phyloP scores from a whole-genome alignment of 2,329 filamentous ascomycete genomes.

The Clonostachys rhizophaga region DNA sequence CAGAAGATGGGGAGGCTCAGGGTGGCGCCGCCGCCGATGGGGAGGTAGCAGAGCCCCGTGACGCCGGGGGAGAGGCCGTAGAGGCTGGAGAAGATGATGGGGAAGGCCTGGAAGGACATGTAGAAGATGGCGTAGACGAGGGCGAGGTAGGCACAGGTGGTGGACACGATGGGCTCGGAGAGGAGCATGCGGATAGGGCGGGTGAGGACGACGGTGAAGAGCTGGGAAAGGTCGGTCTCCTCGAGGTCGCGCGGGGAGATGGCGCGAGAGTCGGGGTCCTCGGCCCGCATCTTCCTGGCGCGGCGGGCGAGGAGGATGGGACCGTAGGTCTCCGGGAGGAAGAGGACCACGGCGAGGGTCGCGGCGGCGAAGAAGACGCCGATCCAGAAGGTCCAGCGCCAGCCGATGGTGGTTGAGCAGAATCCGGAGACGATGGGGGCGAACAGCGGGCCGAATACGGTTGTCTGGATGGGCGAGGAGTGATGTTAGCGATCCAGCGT shows the following conservation, averaged over 20 bases:
- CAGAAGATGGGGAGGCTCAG: conserved; percentile 59
- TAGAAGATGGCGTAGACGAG: conserved; percentile 63
- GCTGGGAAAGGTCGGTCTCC: conserved; percentile 47
- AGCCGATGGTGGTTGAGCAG: conserved; percentile 51
- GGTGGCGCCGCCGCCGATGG: conserved; percentile 60
- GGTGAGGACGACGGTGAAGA: conserved; percentile 65
- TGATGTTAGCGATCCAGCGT: not conserved
- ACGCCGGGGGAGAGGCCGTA: conserved; percentile 62
- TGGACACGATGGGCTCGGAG: conserved; percentile 69
- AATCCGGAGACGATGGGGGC: conserved; percentile 63
- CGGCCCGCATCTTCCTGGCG: conserved; percentile 52
- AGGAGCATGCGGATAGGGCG: conserved; percentile 68
- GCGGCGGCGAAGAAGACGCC: conserved; percentile 62
- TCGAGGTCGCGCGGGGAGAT: conserved; percentile 62
- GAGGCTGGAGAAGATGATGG: conserved; percentile 59
- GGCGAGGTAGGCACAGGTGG: conserved; percentile 65
- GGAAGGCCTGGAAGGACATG: conserved; percentile 75
- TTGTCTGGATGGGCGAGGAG: conserved; percentile 33
- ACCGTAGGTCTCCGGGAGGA: conserved; percentile 61
- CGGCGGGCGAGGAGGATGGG: conserved; percentile 52
- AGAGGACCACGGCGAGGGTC: conserved; percentile 54
- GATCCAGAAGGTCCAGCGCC: conserved; percentile 70
- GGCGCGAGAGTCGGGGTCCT: conserved; percentile 43
- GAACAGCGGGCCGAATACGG: conserved; percentile 61
- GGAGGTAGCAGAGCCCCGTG: conserved; percentile 63